A percentile compares a stretch with the other conserved stretches of the same genome.
Conservation (phyloP, 176 grass and related monocot genomes). For the Urochloa ruziziensis region DNA sequence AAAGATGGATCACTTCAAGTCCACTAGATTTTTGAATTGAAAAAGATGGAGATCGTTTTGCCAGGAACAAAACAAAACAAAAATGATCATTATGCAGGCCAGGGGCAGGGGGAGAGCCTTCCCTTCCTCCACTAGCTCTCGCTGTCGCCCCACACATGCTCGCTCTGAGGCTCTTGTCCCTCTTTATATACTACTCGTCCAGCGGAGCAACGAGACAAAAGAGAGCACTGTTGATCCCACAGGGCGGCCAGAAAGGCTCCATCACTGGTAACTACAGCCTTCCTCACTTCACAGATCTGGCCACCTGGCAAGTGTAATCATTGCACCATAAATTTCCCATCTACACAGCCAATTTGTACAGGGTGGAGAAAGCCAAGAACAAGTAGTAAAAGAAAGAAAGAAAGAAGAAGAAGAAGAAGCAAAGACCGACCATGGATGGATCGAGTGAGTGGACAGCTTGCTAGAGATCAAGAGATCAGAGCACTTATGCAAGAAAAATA, state of each 20-base stretch:
- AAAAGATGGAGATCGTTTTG: background rate
- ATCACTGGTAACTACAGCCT: conserved; percentile 22
- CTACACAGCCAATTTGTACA: conserved; percentile 64
- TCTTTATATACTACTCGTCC: conserved; percentile 36
- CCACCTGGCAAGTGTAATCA: conserved; percentile 49
- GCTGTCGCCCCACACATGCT: conserved; percentile 3
- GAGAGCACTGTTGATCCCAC: conserved; percentile 39
- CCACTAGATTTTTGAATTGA: background rate
- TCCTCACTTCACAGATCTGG: conserved; percentile 46
- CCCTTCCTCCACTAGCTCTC: background rate
- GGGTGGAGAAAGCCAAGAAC: conserved; percentile 35
- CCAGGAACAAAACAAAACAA: background rate
- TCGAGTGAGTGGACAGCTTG: conserved; percentile 40
- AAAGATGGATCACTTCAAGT: background rate
- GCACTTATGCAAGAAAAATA: conserved; percentile 28
- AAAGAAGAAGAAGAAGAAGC: background rate
- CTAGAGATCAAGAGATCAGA: conserved; percentile 23
- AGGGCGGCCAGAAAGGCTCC: conserved; percentile 25
- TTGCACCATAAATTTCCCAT: conserved; percentile 57
- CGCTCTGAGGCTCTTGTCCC: conserved; percentile 34
- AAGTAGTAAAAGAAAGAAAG: conserved; percentile 16
- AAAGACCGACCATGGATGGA: conserved; percentile 30
- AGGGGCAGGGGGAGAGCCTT: background rate
- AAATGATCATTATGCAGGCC: background rate
- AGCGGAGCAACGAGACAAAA: conserved; percentile 47